phyloP scores from a whole-genome alignment of 805 yeast species.

The Candida morakotiae region DNA sequence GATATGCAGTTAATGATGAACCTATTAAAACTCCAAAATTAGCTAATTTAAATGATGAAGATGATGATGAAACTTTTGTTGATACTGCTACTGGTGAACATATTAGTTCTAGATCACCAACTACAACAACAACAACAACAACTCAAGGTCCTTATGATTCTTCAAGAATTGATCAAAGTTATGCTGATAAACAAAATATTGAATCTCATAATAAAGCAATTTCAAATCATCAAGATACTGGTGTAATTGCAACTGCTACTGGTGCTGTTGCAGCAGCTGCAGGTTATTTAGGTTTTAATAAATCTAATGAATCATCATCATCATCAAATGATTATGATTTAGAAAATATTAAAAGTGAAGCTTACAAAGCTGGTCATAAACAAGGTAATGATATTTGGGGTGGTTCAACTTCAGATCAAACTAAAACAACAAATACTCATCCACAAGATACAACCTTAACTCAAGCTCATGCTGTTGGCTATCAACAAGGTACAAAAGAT shows the following conservation, averaged over 20 bases:
- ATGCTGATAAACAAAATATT: background rate
- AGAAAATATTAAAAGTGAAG: background rate
- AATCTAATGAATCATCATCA: too few species aligned
- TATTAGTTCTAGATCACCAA: background rate
- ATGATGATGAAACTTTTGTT: constrained; percentile 1
- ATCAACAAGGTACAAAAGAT: constrained; percentile 5
- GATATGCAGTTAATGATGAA: constrained; percentile 7
- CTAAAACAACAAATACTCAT: constrained; percentile 1
- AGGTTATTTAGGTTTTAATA: constrained; percentile 3
- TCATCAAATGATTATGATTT: background rate
- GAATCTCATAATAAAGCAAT: background rate
- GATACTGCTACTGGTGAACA: constrained; percentile 5
- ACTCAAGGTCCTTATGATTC: background rate
- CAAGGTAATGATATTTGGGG: constrained; percentile 3
- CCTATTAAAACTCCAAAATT: constrained; percentile 8
- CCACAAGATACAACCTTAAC: constrained; percentile 6
- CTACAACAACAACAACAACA: too few species aligned
- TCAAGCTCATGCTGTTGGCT: constrained; percentile 5
- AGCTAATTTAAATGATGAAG: constrained; percentile 7
- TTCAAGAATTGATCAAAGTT: background rate
- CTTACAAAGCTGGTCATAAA: constrained; percentile 2
- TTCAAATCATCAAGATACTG: constrained; percentile 2
- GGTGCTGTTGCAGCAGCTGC: constrained; percentile 8
- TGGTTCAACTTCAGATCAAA: background rate
- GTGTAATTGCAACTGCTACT: constrained; percentile 5